Conservation (phyloP, 352 stramenopile species). For the Pythium chondricola region DNA sequence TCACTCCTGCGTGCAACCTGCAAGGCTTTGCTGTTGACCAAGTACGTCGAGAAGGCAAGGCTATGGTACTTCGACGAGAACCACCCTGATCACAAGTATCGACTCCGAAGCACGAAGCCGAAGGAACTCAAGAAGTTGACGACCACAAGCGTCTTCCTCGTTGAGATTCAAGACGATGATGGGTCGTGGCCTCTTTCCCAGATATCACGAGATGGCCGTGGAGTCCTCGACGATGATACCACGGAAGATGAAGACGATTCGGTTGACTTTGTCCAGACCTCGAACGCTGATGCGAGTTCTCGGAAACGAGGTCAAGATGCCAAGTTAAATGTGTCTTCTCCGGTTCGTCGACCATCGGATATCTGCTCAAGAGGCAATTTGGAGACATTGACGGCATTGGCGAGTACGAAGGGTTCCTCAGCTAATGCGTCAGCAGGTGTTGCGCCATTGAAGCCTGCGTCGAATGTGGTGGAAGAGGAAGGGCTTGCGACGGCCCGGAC, state of each 20-base stretch:
- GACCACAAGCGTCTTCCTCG: slow-evolving; percentile 70
- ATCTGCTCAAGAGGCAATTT: slow-evolving; percentile 72
- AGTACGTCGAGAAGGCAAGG: slow-evolving; percentile 61
- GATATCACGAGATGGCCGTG: too few species aligned
- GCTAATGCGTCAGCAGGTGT: background rate
- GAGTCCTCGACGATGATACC: too few species aligned
- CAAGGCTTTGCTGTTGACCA: slow-evolving; percentile 63
- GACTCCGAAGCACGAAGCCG: slow-evolving; percentile 35
- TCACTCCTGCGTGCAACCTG: slow-evolving; percentile 66
- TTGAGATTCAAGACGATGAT: slow-evolving; percentile 82
- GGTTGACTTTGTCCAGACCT: slow-evolving; percentile 2
- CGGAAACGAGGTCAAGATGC: slow-evolving; percentile 31
- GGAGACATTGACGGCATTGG: slow-evolving; percentile 43
- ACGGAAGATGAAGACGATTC: slow-evolving; percentile 20
- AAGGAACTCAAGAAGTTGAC: slow-evolving; percentile 52
- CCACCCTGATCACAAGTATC: slow-evolving; percentile 60
- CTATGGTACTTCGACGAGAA: slow-evolving; percentile 83
- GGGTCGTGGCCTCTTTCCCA: slow-evolving; percentile 82
- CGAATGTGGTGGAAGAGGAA: slow-evolving; percentile 24
- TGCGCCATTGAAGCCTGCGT: slow-evolving; percentile 4
- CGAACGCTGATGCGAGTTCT: background rate
- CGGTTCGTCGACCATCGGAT: slow-evolving; percentile 53
- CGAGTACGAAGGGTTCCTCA: slow-evolving; percentile 14
- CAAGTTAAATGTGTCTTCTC: slow-evolving; percentile 15
- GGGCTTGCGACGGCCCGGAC: slow-evolving; percentile 20